These are phyloP conservation scores for Acanthamoeba lenticulata DNA, from an alignment of 208 protist genomes.

Conservation along the genomic window DNA sequence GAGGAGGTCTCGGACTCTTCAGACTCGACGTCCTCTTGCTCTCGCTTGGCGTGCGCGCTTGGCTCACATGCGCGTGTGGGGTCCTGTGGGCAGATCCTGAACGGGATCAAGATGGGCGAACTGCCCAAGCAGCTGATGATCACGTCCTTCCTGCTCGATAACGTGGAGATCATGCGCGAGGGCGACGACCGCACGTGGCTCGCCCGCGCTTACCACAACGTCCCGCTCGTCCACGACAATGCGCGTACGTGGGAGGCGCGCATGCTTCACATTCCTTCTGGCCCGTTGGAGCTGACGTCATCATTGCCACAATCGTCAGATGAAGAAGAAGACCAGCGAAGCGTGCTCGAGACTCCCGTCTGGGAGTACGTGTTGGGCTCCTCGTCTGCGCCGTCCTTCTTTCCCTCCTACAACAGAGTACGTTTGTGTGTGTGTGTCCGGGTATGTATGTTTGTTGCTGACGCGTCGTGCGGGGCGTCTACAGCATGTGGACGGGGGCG, in stretches of 20 bases:
- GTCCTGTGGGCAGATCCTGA: conserved; percentile 51
- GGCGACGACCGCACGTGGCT: conserved; percentile 15
- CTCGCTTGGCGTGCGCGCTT: neutral
- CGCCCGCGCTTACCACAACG: conserved; percentile 10
- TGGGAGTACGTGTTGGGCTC: conserved; percentile 60
- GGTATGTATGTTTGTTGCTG: neutral
- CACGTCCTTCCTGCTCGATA: conserved; percentile 52
- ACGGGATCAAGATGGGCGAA: conserved; percentile 29
- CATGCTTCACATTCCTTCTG: neutral
- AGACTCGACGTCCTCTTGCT: neutral
- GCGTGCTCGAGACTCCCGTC: conserved; percentile 32
- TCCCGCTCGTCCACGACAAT: neutral
- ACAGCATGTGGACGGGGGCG: conserved; percentile 42
- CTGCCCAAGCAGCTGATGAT: conserved; percentile 43
- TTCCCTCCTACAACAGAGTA: conserved; percentile 55
- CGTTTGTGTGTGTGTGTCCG: neutral
- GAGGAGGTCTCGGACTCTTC: neutral
- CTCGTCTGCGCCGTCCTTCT: conserved; percentile 31
- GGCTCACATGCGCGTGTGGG: neutral
- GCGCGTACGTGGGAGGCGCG: neutral
- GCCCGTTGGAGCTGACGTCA: neutral
- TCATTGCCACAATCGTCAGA: no score
- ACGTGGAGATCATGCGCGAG: neutral
- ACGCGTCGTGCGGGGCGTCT: neutral
- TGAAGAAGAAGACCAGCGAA: conserved; percentile 1